These are phyloP conservation scores for Lepiota brunneoincarnata DNA, from an alignment of 768 basidiomycete species.

Conservation along the genomic window DNA sequence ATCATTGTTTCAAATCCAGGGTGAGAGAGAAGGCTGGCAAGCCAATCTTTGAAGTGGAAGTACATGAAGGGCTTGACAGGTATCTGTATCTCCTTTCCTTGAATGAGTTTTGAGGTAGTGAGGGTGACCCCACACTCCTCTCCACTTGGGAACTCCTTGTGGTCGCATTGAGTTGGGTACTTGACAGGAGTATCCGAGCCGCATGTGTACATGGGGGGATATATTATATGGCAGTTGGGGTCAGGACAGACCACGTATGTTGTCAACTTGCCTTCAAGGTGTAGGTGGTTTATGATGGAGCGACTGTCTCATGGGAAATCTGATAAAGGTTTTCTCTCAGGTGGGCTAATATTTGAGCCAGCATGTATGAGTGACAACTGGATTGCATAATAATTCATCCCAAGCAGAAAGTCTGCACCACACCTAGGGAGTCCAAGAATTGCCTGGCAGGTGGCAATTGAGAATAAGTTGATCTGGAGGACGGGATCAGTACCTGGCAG, in stretches of 20 bases:
- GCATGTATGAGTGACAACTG: too few species aligned
- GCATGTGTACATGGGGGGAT: constrained; percentile 11
- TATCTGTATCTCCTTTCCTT: neutral
- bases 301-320: neutral
- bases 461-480: too few species aligned
- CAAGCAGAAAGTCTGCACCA: too few species aligned
- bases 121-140: constrained; percentile 11
- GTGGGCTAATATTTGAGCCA: too few species aligned
- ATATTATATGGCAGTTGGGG: constrained; percentile 14
- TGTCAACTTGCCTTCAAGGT: constrained; percentile 9
- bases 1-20: constrained; percentile 25
- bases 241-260: constrained; percentile 17
- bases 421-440: too few species aligned
- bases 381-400: too few species aligned
- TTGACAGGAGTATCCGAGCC: constrained; percentile 4
- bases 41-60: constrained; percentile 23
- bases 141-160: constrained; percentile 6
- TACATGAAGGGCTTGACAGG: constrained; percentile 19
- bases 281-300: neutral
- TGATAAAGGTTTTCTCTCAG: too few species aligned
- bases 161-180: constrained; percentile 14
- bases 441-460: too few species aligned
- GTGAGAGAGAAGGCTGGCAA: constrained; percentile 21
- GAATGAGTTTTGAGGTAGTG: neutral
- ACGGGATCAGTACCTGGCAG: too few species aligned